phyloP scores from a whole-genome alignment of 345 rosid species.

The Fremontodendron californicum region DNA sequence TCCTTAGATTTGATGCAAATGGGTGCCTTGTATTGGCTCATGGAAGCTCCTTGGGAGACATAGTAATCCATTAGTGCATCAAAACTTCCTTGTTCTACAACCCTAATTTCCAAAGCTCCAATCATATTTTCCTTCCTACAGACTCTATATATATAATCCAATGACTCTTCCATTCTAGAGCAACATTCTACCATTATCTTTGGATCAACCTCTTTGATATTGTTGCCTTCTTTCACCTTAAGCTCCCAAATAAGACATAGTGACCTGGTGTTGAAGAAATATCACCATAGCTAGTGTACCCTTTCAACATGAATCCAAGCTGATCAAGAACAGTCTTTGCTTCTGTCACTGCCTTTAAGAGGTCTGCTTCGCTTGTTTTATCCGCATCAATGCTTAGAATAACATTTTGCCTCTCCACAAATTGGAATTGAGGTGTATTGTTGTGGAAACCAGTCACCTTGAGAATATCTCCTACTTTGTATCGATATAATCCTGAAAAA shows the following conservation, averaged over 20 bases:
- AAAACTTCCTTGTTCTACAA: constrained; percentile 33
- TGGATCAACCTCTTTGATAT: not conserved
- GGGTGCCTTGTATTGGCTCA: not conserved
- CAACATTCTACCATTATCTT: constrained; percentile 19
- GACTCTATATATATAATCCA: constrained; percentile 27
- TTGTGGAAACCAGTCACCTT: constrained; percentile 22
- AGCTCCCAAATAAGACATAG: constrained; percentile 1
- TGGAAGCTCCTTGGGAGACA: not conserved
- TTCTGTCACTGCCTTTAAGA: not conserved
- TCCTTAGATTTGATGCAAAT: constrained; percentile 21
- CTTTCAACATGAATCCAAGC: not conserved
- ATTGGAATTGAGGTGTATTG: constrained; percentile 24
- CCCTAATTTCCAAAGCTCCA: constrained; percentile 51
- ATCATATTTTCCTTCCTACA: constrained; percentile 49
- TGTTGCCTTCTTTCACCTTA: not conserved
- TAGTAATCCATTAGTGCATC: not conserved
- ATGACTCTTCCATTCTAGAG: constrained; percentile 38
- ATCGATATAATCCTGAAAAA: constrained; percentile 16
- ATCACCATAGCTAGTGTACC: constrained; percentile 27
- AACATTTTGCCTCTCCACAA: not conserved
- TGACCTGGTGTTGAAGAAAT: constrained; percentile 2
- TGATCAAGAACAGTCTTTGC: not conserved
- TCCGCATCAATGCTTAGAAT: constrained; percentile 3
- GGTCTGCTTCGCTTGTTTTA: not conserved
- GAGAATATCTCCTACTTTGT: constrained; percentile 25